Conservation (phyloP, 2,329 filamentous ascomycete species). For the Sclerotinia trifoliorum region DNA sequence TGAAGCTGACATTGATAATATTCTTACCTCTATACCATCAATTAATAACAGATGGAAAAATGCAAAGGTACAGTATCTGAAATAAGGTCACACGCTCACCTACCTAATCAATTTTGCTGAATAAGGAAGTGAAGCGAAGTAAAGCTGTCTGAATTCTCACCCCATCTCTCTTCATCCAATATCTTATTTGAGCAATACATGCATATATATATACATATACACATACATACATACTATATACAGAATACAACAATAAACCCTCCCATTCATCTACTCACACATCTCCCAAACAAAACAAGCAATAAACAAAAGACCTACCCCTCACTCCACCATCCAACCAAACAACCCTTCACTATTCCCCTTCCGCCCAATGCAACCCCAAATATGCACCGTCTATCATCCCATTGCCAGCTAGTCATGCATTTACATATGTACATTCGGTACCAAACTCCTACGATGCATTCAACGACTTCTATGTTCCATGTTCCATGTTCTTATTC, state of each 20-base stretch:
- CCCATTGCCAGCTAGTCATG: constrained; percentile 2
- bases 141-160: constrained; percentile 8
- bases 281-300: background rate
- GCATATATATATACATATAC: too few relatives aligned
- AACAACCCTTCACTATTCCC: background rate
- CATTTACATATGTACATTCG: background rate
- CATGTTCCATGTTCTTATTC: background rate
- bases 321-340: background rate
- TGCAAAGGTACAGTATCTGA: background rate
- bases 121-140: background rate
- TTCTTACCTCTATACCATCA: background rate
- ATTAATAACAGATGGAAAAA: constrained; percentile 1
- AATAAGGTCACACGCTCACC: constrained; percentile 8
- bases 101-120: background rate
- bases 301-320: background rate
- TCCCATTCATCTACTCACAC: background rate
- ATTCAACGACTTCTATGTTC: background rate
- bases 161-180: background rate
- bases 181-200: background rate
- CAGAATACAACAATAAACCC: background rate
- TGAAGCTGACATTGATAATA: background rate
- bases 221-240: background rate
- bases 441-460: background rate
- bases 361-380: background rate
- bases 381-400: background rate